Base-by-base conservation (phyloP, 306 rosid species). In the Acacia crassicarpa region DNA sequence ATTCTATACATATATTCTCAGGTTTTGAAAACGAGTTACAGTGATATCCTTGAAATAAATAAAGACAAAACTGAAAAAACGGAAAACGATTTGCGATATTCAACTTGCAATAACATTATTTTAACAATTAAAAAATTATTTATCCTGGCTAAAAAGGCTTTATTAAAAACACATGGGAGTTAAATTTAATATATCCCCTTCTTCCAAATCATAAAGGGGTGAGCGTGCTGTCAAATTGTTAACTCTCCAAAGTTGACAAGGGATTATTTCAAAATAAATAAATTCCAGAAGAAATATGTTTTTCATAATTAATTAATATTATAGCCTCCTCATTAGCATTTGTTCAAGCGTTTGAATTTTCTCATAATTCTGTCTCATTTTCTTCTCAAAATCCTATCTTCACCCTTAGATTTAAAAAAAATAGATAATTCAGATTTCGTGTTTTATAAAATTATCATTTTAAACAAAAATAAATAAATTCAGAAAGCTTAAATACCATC, bases 21-120 rank as follows among this genome's bases (percentile, higher is more conserved):
- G 32, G 4, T 61, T 38, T 17, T 83, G 82, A 83, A 76, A 83
- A 76, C 76, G 75, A 86, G 68, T 66, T 86, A 63, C 54, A 56
- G 14, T 71, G 75, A 44, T 43, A 14, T 45, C 35, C n/a, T 11
- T 62, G 5, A 0, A 27, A 62, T 23, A 8, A 56, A n/a, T 10
- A 68, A 5, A 6, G 2, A 6, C 16, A 25, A 45, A 25, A 14
- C 67, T 25, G 54, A 45, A 45, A 45, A 71, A 43, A 43, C 20
- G 49, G 84, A 83, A 76, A 83, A 76, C 72, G 75, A 86, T 80
- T 27, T 80, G 51, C 53, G 32, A 68, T 20, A 72, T 76, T 80
- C 82, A 83, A 86, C 56, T 41, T 72, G 33, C 40, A 35, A 76
- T 11, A 69, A 63, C 72, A 75, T 54, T 69, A 75, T 70, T 65